Percentiles rank a stretch among this genome's conserved stretches.
Evolutionary conservation across 805 yeast genomes (phyloP).

Genomic region (Kregervanrija pseudodelftensis): DNA sequence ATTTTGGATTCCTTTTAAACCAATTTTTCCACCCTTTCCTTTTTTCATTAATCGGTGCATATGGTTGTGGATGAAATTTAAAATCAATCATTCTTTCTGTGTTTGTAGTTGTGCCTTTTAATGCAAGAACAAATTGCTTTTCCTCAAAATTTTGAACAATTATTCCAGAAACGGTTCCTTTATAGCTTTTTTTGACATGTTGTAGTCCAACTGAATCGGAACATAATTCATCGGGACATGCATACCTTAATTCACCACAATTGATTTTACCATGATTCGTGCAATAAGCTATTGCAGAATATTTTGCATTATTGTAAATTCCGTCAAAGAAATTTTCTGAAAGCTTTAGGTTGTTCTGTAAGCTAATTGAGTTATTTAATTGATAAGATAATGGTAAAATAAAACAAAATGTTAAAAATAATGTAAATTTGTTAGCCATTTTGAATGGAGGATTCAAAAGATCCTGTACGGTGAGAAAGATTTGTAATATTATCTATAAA

Average conservation of each 20-base stretch:
- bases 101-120: constrained; percentile 57
- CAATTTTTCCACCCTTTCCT: constrained; percentile 4
- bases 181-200: constrained; percentile 33
- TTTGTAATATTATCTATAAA: no score
- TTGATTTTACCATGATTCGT: constrained; percentile 18
- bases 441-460: no score
- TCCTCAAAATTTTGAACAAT: constrained; percentile 41
- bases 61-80: constrained; percentile 41
- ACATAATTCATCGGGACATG: constrained; percentile 31
- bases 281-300: constrained; percentile 30
- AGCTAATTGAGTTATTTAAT: no score
- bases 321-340: constrained; percentile 19
- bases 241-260: constrained; percentile 22
- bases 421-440: no score
- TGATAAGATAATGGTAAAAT: no score
- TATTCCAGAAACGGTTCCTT: constrained; percentile 48
- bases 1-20: constrained; percentile 22
- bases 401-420: no score
- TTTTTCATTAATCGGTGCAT: constrained; percentile 13
- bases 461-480: no score
- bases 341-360: no score
- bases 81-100: constrained; percentile 61
- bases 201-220: constrained; percentile 19
- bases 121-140: constrained; percentile 40
- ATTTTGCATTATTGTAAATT: constrained; percentile 26